Base-by-base conservation (phyloP, 2,329 filamentous ascomycete species). In the Penicillium sp. region DNA sequence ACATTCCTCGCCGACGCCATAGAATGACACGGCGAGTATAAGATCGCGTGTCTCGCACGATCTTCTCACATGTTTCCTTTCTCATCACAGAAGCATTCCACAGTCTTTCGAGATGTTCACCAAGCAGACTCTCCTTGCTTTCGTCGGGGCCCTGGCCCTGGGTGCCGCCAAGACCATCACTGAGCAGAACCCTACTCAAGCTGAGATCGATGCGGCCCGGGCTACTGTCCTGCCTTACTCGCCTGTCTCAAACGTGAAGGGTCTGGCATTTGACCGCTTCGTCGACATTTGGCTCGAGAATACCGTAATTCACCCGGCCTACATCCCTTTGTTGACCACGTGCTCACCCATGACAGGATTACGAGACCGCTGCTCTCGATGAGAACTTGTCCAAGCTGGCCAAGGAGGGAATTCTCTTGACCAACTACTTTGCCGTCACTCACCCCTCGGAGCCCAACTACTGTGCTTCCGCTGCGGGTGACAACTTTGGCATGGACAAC, bases 361-460 rank as follows among this genome's bases (percentile, higher is more conserved):
- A 83, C 64, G 80, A 83, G 54, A 83, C 87, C 67, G 84, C 88
- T 4, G 77, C 78, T 47, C 82, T 78, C 32, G 87, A 92, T 69
- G 81, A 43, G 27, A 71, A 71, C 52, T 49, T 67, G 53, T 43
- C 62, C 51, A 74, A 61, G 64, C 54, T 70, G 44, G 67, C 64
- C 40, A 60, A 62, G 49, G 68, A 74, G 71, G 88, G 87, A 46
- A 85, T 91, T 56, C 83, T 79, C 2, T 75, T 91, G 34, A 78
- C 77, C 47, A 82, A 83, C 65, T 81, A 83, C 72, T 83, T 79
- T 55, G 87, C 80, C 11, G 75, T 88, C 45, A 90, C 88, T 5
- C 88, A 92, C 65, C 88, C 89, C 1, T 88, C 84, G 2, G 82
- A 92, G 77, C 89, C 89, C 7, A 92, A 92, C 77, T 92, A 92